These are phyloP conservation scores for Eleusine coracana DNA, from an alignment of 176 grass and related monocot species.

Conservation along the genomic window DNA sequence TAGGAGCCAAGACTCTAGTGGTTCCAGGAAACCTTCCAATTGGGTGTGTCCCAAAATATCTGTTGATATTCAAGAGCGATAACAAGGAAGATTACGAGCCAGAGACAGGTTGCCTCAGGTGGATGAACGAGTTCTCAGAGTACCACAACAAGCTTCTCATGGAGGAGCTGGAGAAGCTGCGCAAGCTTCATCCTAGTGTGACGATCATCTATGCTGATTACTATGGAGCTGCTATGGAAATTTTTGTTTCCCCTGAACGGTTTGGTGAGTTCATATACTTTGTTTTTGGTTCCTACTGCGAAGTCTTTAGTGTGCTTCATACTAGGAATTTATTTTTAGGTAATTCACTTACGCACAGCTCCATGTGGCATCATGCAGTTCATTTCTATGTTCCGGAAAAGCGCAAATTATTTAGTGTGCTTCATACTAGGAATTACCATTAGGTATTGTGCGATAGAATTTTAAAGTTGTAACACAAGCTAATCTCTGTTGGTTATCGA, in stretches of 20 bases:
- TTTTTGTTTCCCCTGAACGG: slow-evolving; percentile 57
- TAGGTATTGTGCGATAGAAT: background rate
- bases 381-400: background rate
- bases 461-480: background rate
- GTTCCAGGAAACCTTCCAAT: slow-evolving; percentile 91
- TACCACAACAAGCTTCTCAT: slow-evolving; percentile 73
- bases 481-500: background rate
- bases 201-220: slow-evolving; percentile 83
- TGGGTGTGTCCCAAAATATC: slow-evolving; percentile 69
- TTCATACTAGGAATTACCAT: too few relatives aligned
- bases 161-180: slow-evolving; percentile 54
- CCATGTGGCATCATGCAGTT: background rate
- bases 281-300: background rate
- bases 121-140: slow-evolving; percentile 78
- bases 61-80: slow-evolving; percentile 62
- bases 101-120: slow-evolving; percentile 75
- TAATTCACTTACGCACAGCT: background rate
- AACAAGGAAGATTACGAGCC: slow-evolving; percentile 73
- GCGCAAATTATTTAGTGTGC: background rate
- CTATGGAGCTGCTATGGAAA: slow-evolving; percentile 69
- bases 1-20: slow-evolving; percentile 75
- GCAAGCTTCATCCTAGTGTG: slow-evolving; percentile 51
- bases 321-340: slow-evolving; percentile 3
- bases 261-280: slow-evolving; percentile 57
- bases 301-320: slow-evolving; percentile 16